Evolutionary conservation across 139 green algal genomes (phyloP).

Genomic region (Limnomonas spitsbergensis): DNA sequence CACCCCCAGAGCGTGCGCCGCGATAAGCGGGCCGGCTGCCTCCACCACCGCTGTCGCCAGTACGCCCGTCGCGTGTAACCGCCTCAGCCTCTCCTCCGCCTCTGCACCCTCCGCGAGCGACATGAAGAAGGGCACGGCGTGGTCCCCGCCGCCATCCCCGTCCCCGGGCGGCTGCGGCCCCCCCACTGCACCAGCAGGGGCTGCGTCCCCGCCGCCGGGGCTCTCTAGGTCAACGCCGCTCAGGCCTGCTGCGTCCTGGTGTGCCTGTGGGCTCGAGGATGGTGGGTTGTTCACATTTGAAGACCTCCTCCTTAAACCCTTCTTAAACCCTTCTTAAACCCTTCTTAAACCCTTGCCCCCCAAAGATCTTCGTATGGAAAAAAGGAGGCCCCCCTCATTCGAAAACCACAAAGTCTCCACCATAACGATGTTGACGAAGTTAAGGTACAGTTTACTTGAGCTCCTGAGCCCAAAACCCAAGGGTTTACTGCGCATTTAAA

Average conservation of each 20-base stretch:
- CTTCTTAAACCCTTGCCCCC: no score
- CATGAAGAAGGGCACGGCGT: neutral
- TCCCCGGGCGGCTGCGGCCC: neutral
- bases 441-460: no score
- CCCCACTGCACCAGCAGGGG: neutral
- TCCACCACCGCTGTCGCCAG: neutral
- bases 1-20: neutral
- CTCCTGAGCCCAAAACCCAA: no score
- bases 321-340: no score
- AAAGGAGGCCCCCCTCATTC: no score
- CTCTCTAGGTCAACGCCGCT: neutral
- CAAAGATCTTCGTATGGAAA: no score
- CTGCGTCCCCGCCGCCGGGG: neutral
- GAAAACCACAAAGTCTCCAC: no score
- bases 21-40: neutral
- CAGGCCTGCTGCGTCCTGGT: neutral
- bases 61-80: neutral
- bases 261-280: neutral
- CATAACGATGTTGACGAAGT: no score
- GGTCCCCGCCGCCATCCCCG: neutral
- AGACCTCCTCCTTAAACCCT: no score
- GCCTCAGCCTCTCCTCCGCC: neutral
- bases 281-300: neutral
- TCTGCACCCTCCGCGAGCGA: neutral
- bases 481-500: no score